Evolutionary conservation across 768 basidiomycete species (phyloP), one percentile per base, ranked within the genome.

Genomic region (Lenzites betulinus): DNA sequence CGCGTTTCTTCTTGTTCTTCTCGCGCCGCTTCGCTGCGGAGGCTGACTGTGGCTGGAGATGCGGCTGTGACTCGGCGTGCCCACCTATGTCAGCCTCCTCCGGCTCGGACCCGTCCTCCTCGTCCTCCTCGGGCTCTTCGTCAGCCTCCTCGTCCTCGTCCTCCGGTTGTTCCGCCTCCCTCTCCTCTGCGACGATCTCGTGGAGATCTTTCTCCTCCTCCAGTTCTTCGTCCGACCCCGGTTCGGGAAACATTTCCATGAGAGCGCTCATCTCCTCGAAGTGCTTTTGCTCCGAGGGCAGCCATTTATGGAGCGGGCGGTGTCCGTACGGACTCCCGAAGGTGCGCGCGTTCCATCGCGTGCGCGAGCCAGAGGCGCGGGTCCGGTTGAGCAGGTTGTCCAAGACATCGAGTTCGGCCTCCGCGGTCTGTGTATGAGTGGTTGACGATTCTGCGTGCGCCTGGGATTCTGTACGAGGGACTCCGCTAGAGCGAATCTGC

Each of bases 301-400:
- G 30, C 47, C 52, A 51, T 33, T 55, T 61, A 33, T 50, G 49
- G 16, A 61, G 48, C 15, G 54, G 60, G 23, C 60, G 60, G 1
- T 42, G 48, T 18, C 54, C 60, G 33, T 61, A 61, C 11, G 60
- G 60, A 16, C 54, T 61, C 1, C 60, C 60, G 26, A 44, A 50
- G 7, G 54, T 30, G 39, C 60, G 60, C 60, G 54, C 60, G 48
- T 61, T 61, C 60, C 60, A 61, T 42, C 60, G 42, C 3, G 53
- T 61, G 41, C 60, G 60, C 46, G 60, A 61, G 42, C 22, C 33
- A 16, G 60, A 51, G 23, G 60, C 54, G 33, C 54, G 60, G 16
- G 48, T 55, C 4, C 48, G 54, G 42, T 12, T 38, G 48, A 51
- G 30, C 25, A 51, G 28, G 48, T 55, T 48, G 39, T 55, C 60